Evolutionary conservation across 306 rosid genomes (phyloP).

Genomic region (Cucurbita moschata): DNA sequence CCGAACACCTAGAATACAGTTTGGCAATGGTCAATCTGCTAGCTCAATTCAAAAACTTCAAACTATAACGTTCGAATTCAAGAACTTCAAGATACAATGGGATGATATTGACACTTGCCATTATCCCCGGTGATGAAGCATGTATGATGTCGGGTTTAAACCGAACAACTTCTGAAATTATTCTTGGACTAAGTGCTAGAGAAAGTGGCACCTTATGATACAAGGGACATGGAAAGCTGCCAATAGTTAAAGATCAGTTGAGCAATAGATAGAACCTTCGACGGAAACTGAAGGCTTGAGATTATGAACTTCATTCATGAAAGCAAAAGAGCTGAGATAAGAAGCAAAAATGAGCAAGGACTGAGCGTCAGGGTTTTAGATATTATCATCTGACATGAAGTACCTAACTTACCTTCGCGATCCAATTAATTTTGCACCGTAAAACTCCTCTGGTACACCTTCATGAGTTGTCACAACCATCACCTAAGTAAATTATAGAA

Average conservation of each 20-base stretch:
- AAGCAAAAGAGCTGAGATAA: background rate
- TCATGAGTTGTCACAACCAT: conserved; percentile 96
- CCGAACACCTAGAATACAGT: conserved; percentile 66
- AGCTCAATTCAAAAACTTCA: background rate
- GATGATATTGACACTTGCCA: conserved; percentile 34
- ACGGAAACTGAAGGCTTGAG: background rate
- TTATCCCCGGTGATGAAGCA: conserved; percentile 96
- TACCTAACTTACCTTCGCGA: conserved; percentile 52
- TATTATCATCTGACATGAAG: background rate
- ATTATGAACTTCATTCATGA: background rate
- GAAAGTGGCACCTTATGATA: conserved; percentile 97
- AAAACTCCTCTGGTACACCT: conserved; percentile 86
- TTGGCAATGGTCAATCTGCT: background rate
- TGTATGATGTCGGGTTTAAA: conserved; percentile 98
- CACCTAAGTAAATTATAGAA: conserved; percentile 35
- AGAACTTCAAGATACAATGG: background rate
- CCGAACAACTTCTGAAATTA: conserved; percentile 83
- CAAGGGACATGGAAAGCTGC: conserved; percentile 89
- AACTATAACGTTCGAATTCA: background rate
- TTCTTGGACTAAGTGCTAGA: conserved; percentile 96
- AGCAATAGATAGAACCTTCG: background rate
- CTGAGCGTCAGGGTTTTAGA: background rate
- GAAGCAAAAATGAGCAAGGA: background rate
- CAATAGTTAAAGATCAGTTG: conserved; percentile 3
- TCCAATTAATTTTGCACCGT: conserved; percentile 85